Conservation (phyloP, 768 basidiomycete species). For the Lepiota brunneoincarnata region DNA sequence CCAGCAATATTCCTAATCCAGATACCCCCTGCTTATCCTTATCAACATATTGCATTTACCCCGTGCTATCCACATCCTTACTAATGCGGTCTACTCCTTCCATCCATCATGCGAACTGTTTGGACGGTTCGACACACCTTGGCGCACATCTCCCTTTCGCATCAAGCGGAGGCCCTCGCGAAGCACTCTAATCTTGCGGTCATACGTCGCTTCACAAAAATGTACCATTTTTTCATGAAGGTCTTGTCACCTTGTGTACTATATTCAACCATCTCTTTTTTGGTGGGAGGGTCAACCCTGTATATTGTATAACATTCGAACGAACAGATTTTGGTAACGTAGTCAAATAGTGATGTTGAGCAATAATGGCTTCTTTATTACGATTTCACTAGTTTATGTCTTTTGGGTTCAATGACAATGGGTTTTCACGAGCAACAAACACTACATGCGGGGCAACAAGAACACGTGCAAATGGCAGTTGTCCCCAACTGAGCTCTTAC, state of each 20-base stretch:
- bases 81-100: not conserved
- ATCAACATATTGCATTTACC: slow-evolving; percentile 10
- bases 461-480: too few relatives aligned
- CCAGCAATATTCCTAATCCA: slow-evolving; percentile 8
- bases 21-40: slow-evolving; percentile 16
- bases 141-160: not conserved
- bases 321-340: slow-evolving; percentile 5
- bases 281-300: not conserved
- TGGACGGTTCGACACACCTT: not conserved
- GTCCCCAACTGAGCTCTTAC: too few relatives aligned
- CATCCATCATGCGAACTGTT: not conserved
- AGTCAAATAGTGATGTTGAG: slow-evolving; percentile 2
- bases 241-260: not conserved
- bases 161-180: not conserved
- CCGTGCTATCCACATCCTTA: slow-evolving; percentile 3
- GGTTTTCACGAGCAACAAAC: not conserved
- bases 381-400: slow-evolving; percentile 3
- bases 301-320: slow-evolving; percentile 12
- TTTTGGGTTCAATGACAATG: slow-evolving; percentile 11
- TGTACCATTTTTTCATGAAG: slow-evolving; percentile 7
- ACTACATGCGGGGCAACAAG: too few relatives aligned
- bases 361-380: slow-evolving; percentile 6
- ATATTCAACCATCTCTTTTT: not conserved
- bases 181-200: not conserved
- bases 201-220: slow-evolving; percentile 7